Conservation (phyloP, 176 grass and related monocot genomes). For the Ananas comosus region DNA sequence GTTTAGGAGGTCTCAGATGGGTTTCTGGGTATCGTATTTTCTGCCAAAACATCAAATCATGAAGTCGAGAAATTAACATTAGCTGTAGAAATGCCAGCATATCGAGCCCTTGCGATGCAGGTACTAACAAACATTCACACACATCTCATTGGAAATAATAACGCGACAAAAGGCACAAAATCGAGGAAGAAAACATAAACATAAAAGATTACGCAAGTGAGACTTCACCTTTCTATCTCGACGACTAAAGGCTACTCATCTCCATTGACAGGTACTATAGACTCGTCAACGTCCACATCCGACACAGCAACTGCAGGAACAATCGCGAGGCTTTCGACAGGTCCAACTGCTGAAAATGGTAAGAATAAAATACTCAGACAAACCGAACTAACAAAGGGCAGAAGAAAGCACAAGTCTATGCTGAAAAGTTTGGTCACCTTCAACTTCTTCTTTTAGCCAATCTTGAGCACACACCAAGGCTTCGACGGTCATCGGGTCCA, state of each 20-base stretch:
- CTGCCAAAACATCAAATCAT: no score
- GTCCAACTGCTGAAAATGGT: constrained; percentile 3
- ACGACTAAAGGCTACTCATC: not conserved
- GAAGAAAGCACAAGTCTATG: constrained; percentile 5
- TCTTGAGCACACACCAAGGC: constrained; percentile 85
- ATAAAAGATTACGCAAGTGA: not conserved
- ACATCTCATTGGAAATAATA: no score
- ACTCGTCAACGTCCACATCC: constrained; percentile 22
- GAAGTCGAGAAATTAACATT: no score
- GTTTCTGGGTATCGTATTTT: no score
- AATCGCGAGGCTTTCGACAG: constrained; percentile 1
- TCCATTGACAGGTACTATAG: not conserved
- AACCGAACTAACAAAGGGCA: constrained; percentile 1
- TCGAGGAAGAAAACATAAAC: not conserved
- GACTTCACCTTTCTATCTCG: not conserved
- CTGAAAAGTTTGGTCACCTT: constrained; percentile 34
- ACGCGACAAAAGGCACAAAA: no score
- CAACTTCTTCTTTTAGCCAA: constrained; percentile 65
- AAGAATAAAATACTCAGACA: constrained; percentile 9
- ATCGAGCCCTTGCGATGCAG: no score
- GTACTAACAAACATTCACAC: no score
- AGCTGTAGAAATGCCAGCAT: no score
- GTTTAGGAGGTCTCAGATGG: no score
- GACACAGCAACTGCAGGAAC: constrained; percentile 35
- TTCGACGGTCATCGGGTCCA: constrained; percentile 63